A percentile compares a stretch with the other conserved stretches of the same genome.
Conservation (phyloP, 106 monocot genomes). For the Allium cepa region DNA sequence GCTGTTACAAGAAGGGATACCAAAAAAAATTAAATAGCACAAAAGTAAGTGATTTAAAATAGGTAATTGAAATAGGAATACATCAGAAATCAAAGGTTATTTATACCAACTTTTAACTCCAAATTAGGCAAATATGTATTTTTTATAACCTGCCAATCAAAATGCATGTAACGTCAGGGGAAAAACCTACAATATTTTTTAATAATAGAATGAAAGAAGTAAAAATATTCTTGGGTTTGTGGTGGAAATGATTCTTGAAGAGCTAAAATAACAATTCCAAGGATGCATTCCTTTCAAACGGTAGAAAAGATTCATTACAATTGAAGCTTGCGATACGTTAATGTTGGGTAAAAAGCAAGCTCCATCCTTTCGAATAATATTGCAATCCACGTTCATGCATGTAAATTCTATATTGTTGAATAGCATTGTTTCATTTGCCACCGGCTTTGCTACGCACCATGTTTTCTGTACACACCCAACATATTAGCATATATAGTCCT, state of each 20-base stretch:
- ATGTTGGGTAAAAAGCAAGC: conserved; percentile 24
- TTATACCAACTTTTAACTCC: too few relatives aligned
- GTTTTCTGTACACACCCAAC: conserved; percentile 3
- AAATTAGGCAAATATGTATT: background rate
- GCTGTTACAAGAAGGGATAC: too few relatives aligned
- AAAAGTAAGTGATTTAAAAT: too few relatives aligned
- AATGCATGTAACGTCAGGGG: background rate
- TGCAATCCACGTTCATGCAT: conserved; percentile 23
- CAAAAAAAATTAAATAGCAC: too few relatives aligned
- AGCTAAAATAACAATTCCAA: conserved; percentile 26
- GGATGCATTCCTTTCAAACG: conserved; percentile 20
- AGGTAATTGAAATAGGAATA: too few relatives aligned
- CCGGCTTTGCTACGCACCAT: conserved; percentile 40
- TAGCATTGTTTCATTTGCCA: conserved; percentile 13
- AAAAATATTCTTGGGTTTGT: conserved; percentile 20
- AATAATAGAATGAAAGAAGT: background rate
- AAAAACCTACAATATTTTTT: background rate
- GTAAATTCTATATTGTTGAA: conserved; percentile 19
- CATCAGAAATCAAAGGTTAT: too few relatives aligned
- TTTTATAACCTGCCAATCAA: conserved; percentile 1
- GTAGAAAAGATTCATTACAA: conserved; percentile 34
- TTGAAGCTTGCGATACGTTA: conserved; percentile 24
- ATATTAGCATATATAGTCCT: too few relatives aligned
- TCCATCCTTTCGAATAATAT: conserved; percentile 15
- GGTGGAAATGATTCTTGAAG: conserved; percentile 12